phyloP scores from a whole-genome alignment of 768 basidiomycete genomes.

The Amanita fuliginea region DNA sequence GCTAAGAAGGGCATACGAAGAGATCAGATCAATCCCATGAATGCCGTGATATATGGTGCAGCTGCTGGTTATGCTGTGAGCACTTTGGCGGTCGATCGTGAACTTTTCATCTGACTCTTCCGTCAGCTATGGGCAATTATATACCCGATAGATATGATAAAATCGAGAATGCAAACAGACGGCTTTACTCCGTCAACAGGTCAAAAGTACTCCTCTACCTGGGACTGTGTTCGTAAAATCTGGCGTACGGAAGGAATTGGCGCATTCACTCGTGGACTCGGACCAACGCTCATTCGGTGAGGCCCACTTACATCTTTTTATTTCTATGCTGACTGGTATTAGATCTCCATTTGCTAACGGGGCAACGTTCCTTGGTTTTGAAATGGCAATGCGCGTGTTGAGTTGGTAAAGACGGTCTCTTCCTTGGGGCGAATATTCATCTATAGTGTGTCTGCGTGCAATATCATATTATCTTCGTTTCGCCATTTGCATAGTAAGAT shows the following conservation, averaged over 20 bases:
- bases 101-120: conserved; percentile 4
- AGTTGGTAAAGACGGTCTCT: conserved; percentile 17
- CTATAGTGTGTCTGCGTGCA: background rate
- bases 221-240: conserved; percentile 76
- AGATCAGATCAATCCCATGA: conserved; percentile 67
- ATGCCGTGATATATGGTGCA: conserved; percentile 81
- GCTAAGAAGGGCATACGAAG: conserved; percentile 55
- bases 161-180: conserved; percentile 94
- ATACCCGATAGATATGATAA: conserved; percentile 95
- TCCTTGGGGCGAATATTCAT: background rate
- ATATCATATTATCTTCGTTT: conserved; percentile 42
- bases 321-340: conserved; percentile 6
- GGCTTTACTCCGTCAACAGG: conserved; percentile 66
- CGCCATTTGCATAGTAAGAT: conserved; percentile 80
- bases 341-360: conserved; percentile 96
- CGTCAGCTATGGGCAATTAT: conserved; percentile 79
- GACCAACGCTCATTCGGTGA: conserved; percentile 87
- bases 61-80: conserved; percentile 85
- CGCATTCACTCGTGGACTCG: conserved; percentile 87
- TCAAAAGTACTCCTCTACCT: conserved; percentile 71
- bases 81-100: conserved; percentile 5
- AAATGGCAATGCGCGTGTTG: conserved; percentile 74
- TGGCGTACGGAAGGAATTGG: conserved; percentile 75
- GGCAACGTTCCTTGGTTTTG: conserved; percentile 93
- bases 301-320: background rate